Conservation (phyloP, 768 basidiomycete species). For the Lactarius hengduanensis region DNA sequence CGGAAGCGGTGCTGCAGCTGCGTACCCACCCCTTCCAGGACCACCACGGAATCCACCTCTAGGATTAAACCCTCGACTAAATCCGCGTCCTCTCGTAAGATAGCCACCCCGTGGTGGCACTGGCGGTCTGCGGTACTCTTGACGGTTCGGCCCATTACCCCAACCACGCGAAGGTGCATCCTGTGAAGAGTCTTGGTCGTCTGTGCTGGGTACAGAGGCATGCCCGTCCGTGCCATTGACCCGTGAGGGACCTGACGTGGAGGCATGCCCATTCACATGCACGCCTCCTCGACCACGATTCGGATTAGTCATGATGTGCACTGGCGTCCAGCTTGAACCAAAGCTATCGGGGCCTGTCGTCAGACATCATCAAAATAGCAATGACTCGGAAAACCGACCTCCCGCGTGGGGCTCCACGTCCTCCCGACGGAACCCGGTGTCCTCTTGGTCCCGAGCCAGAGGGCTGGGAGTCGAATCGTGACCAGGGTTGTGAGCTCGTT, state of each 20-base stretch:
- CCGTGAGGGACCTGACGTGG: constrained; percentile 29
- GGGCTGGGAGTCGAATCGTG: constrained; percentile 66
- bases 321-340: constrained; percentile 39
- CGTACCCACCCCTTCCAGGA: constrained; percentile 11
- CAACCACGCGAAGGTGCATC: constrained; percentile 24
- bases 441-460: constrained; percentile 54
- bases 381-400: constrained; percentile 34
- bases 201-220: constrained; percentile 10
- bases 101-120: constrained; percentile 32
- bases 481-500: constrained; percentile 56
- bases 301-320: constrained; percentile 79
- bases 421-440: constrained; percentile 57
- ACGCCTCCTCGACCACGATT: constrained; percentile 48
- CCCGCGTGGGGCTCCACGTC: constrained; percentile 51
- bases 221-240: constrained; percentile 25
- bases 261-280: constrained; percentile 29
- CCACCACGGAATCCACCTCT: constrained; percentile 33
- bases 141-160: constrained; percentile 4
- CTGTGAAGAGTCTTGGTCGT: constrained; percentile 24
- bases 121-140: constrained; percentile 23
- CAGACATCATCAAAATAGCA: background rate
- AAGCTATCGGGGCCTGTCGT: constrained; percentile 11
- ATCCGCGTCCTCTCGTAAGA: constrained; percentile 36
- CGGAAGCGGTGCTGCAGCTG: constrained; percentile 7
- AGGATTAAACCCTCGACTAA: constrained; percentile 29